Evolutionary conservation across 169 alveolate genomes (phyloP), one percentile per base, ranked within the genome.

Genomic region (Babesia caballi): DNA sequence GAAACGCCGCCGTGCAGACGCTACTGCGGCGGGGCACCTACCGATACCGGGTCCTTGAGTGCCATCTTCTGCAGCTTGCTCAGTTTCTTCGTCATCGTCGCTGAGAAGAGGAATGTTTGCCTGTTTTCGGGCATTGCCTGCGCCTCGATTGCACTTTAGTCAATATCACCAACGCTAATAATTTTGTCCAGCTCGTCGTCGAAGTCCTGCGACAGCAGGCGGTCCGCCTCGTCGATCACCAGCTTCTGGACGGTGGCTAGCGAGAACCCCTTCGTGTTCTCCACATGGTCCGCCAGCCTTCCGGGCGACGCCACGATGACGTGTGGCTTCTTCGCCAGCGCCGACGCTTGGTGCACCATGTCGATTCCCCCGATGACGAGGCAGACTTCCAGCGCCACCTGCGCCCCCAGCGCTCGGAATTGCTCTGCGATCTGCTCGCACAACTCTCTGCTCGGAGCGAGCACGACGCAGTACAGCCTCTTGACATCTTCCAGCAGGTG

Each of bases 291-390:
- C 9, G 97, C 96, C n/a, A 98, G 88, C 66, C 99, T 93, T n/a
- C 99, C 99, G 0, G 99, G 99, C 6, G 99, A 95, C 8, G 99
- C 99, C 9, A 97, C 96, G 14, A 97, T 91, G 28, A 98, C 90
- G 75, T 97, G 99, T 0, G 99, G 99, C 42, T 94, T 95, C 84
- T 96, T 96, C 15, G 98, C 93, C 52, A 98, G 83, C 41, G 97
- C 94, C 19, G 92, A 78, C 27, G 98, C 97, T 80, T 98, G 98
- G 17, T 94, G 77, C 28, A 95, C 95, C 93, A 96, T 94, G 78
- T 97, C 99, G 53, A 98, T 89, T 0, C 99, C 99, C 21, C 99
- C 99, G 21, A 97, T 96, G 30, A 98, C 86, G 30, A 95, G 94
- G 50, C 97, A 94, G 21, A 97, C 91, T 70, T 95, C 95, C 59